Base-by-base conservation (phyloP, 1,284 basidiomycete genomes). In the Peniophora sp. region DNA sequence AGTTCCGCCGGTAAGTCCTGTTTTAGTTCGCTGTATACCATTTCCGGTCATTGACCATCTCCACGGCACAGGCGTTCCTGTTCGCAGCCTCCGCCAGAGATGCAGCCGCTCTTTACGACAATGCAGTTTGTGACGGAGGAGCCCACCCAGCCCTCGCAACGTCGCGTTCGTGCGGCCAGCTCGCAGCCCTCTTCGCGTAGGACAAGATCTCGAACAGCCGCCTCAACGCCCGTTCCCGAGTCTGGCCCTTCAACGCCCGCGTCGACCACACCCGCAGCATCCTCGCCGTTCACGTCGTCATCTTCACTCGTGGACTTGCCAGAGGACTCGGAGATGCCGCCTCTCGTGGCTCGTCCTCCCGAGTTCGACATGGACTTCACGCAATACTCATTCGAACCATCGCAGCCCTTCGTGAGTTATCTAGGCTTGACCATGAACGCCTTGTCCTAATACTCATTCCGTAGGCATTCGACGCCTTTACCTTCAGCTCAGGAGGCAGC, bases 331-430 rank as follows among this genome's bases (percentile, higher is more conserved):
- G 51, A 58, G 41, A 55, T 54, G 51, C 59, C 54, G 2, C 59
- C 55, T 22, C 56, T 57, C 35, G 56, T 57, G 3, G 46, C 48
- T 27, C 56, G 52, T 8, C 56, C 56, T 27, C 57, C 62, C 48
- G 20, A 43, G 47, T 53, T 55, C 51, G 55, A 58, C 37, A 52
- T 50, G 46, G 49, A 54, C 11, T 54, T 56, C 37, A 52, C 50
- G 44, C 49, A 54, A 9, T 54, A 55, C 46, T 57, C 61, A 44
- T 60, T 54, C 39, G 58, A 57, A 49, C 54, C 58, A 45, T 58
- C 58, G 51, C 64, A 66, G 20, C 68, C 72, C 32, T 74, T 78
- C 61, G 79, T 81, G 62, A 72, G 79, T n/a, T n/a, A n/a, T n/a
- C n/a, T n/a, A n/a, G n/a, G n/a, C n/a, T n/a, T n/a, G n/a, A n/a